Base-by-base conservation (phyloP, 1,139 yeast species). In the Sugiyamaella grinbergsii region DNA sequence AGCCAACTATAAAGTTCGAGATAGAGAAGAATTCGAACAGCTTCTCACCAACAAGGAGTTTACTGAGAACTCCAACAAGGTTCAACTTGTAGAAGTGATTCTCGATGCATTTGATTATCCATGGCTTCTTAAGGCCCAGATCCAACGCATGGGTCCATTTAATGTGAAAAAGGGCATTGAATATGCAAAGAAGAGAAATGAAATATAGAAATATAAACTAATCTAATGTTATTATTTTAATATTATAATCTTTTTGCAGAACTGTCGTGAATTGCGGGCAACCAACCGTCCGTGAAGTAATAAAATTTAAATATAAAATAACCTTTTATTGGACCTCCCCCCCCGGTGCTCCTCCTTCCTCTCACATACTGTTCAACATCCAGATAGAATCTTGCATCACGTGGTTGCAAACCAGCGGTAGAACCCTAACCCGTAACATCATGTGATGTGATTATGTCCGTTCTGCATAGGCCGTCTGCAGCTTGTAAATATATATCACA, bases 61-160 rank as follows among this genome's bases (percentile, higher is more conserved):
- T 47, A 53, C 55, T 29, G 57, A 51, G 16, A 62, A 64, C 19
- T 67, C 65, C 37, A 61, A 69, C 32, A 73, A 75, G 62, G 66
- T 81, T 44, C 75, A 79, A 58, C 66, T 85, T 49, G 73, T 81
- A 37, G 93, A 85, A 65, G 75, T 83, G 39, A 70, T 74, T 37
- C 71, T 83, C 66, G 83, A 76, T 54, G 76, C 75, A 60, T 63
- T 74, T 60, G 90, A 85, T 64, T 82, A 78, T 45, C 88, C 89
- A 4, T 75, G 81, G 75, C 71, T 82, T 60, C 73, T 82, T 42
- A 52, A 50, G 19, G 54, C 54, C 23, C 66, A 64, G 52, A 60
- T 67, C 32, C 47, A 59, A 47, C 47, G 54, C 49, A 56, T 66
- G 64, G 64, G 64, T 8, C 58, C 51, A 1, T 55, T 52, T 43